Evolutionary conservation across 164 flowering plant species (phyloP).

Genomic region (Vitis labrusca): DNA sequence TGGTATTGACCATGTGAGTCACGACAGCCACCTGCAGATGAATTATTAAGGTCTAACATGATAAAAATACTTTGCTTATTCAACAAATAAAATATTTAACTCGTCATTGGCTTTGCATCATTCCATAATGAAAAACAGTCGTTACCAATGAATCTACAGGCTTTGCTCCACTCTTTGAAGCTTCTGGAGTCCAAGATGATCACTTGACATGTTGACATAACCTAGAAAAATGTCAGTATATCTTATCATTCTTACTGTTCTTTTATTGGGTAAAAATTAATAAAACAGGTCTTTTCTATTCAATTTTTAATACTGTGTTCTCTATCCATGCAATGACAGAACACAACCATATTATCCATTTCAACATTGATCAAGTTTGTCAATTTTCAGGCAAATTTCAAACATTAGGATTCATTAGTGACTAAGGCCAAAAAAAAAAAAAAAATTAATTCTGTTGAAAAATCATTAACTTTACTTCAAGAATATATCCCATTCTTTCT

Average conservation of each 20-base stretch:
- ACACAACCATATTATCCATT: no score
- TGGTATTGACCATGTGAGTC: constrained; percentile 43
- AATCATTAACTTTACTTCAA: no score
- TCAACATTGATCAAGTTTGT: neutral
- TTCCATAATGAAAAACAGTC: neutral
- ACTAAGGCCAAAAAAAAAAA: no score
- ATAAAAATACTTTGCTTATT: neutral
- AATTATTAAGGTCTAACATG: neutral
- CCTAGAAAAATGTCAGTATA: neutral
- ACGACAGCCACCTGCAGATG: constrained; percentile 51
- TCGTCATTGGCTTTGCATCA: neutral
- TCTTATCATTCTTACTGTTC: no score
- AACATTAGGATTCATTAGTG: no score
- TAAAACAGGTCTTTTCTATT: neutral
- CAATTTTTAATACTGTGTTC: neutral
- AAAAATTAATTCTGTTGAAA: no score
- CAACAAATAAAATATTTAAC: neutral
- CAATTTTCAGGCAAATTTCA: no score
- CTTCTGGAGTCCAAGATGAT: neutral
- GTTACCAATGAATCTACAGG: neutral
- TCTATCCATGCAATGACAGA: neutral
- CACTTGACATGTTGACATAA: neutral
- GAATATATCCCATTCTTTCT: no score
- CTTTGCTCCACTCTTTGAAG: neutral
- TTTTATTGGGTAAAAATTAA: neutral